Evolutionary conservation across 805 yeast species (phyloP).

Genomic region (Tetrapisispora phaffii): DNA sequence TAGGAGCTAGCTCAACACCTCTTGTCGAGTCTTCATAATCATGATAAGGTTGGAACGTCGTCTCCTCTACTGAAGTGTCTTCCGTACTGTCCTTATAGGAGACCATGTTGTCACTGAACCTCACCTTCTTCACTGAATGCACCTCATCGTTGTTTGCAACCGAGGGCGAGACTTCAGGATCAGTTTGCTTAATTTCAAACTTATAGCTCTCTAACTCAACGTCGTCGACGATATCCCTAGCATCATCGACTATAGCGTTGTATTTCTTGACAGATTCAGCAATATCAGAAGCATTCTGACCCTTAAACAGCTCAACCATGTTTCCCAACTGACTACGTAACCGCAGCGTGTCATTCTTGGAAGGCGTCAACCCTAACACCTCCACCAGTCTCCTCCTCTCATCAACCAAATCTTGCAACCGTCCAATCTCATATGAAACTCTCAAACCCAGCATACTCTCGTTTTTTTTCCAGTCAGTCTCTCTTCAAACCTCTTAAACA

Average conservation of each 20-base stretch:
- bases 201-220: constrained; percentile 1
- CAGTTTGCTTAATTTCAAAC: not conserved
- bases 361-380: constrained; percentile 16
- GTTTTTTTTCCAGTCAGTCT: not conserved
- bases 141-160: not conserved
- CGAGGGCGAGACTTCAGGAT: not conserved
- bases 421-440: constrained; percentile 21
- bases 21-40: constrained; percentile 9
- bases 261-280: constrained; percentile 5
- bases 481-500: too few species aligned
- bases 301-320: constrained; percentile 10
- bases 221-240: constrained; percentile 9
- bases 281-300: constrained; percentile 3
- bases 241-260: constrained; percentile 9
- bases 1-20: not conserved
- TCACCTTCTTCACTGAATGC: constrained; percentile 13
- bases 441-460: constrained; percentile 16
- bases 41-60: constrained; percentile 17
- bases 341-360: constrained; percentile 17
- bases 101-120: constrained; percentile 16
- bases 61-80: not conserved
- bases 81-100: not conserved
- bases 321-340: constrained; percentile 17
- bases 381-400: constrained; percentile 22
- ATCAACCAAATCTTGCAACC: constrained; percentile 20